A percentile compares a stretch with the other conserved stretches of the same genome.
Conservation (phyloP, 2,329 filamentous ascomycete genomes). For the Mollisia scopiformis region DNA sequence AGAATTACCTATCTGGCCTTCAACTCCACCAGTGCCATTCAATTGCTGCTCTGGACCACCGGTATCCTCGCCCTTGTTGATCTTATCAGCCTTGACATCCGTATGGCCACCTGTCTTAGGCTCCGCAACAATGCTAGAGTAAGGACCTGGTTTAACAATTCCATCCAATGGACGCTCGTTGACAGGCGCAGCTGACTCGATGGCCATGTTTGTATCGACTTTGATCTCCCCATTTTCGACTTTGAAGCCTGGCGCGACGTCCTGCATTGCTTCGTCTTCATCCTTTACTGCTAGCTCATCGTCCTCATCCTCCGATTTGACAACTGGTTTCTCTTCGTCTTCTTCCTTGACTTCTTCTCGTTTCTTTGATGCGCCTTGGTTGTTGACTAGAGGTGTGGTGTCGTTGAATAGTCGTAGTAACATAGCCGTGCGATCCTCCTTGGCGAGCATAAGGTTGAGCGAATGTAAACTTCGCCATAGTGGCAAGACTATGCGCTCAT, state of each 20-base stretch:
- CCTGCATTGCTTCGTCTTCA: neutral
- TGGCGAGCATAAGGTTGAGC: slow-evolving; percentile 96
- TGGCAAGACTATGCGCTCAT: slow-evolving; percentile 84
- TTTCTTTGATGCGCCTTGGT: slow-evolving; percentile 37
- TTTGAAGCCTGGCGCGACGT: slow-evolving; percentile 23
- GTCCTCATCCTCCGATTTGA: slow-evolving; percentile 11
- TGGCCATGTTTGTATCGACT: slow-evolving; percentile 24
- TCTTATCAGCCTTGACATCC: slow-evolving; percentile 29
- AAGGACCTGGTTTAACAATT: slow-evolving; percentile 30
- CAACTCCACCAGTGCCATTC: slow-evolving; percentile 24
- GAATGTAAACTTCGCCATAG: slow-evolving; percentile 93
- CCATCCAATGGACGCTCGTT: slow-evolving; percentile 12
- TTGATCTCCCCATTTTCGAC: slow-evolving; percentile 28
- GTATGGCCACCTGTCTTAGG: slow-evolving; percentile 12
- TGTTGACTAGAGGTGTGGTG: slow-evolving; percentile 76
- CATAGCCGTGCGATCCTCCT: slow-evolving; percentile 94
- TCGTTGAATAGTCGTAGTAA: slow-evolving; percentile 90
- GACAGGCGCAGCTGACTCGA: slow-evolving; percentile 27
- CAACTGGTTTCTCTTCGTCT: neutral
- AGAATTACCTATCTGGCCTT: slow-evolving; percentile 23
- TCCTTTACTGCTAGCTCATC: neutral
- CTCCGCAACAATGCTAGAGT: slow-evolving; percentile 24
- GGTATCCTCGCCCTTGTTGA: slow-evolving; percentile 29
- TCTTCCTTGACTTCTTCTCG: slow-evolving; percentile 19
- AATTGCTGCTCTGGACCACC: slow-evolving; percentile 24